Base-by-base conservation (phyloP, 306 rosid species). In the Trifolium fragiferum region DNA sequence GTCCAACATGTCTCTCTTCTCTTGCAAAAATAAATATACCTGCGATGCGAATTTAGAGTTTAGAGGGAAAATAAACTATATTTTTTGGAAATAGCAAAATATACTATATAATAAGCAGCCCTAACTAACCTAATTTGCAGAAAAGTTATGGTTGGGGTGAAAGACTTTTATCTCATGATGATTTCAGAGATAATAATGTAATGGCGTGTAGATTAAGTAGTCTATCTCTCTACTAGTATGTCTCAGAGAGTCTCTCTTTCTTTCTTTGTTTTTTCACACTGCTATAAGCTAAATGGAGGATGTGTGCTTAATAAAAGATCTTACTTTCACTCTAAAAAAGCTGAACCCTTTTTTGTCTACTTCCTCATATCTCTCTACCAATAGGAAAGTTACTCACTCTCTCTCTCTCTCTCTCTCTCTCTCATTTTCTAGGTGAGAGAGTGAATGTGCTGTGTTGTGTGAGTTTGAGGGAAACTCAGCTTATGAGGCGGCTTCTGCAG, bases 401-500 rank as follows among this genome's bases (percentile, higher is more conserved):
- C 40, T 23, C 18, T 10, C 64, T 30, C 23, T 14, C 30, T 32
- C 44, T 55, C 18, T 25, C 57, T 82, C 53, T 70, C 53, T 70
- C 50, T 81, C 68, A 78, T 77, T 32, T 75, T 70, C 62, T 67
- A 46, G 72, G 66, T 60, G 13, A 40, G 8, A 35, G 74, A 57
- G 66, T 57, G 68, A 46, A 66, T 37, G 40, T 37, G 43, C 12
- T 11, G 11, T 43, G 47, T 41, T 64, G 81, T 23, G 58, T 64
- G 75, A 19, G 61, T 38, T 37, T 21, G 76, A 78, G 76, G 61
- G 72, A 76, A 80, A 76, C 86, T 81, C 76, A 86, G 92, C 83
- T 76, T 82, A 81, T 84, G 92, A 90, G 88, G 89, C 88, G 90
- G 90, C 88, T 86, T 82, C 70, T 74, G 83, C 86, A 84, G 86